These are phyloP conservation scores for Babesia ovis DNA, from an alignment of 169 alveolate genomes.

Conservation along the genomic window DNA sequence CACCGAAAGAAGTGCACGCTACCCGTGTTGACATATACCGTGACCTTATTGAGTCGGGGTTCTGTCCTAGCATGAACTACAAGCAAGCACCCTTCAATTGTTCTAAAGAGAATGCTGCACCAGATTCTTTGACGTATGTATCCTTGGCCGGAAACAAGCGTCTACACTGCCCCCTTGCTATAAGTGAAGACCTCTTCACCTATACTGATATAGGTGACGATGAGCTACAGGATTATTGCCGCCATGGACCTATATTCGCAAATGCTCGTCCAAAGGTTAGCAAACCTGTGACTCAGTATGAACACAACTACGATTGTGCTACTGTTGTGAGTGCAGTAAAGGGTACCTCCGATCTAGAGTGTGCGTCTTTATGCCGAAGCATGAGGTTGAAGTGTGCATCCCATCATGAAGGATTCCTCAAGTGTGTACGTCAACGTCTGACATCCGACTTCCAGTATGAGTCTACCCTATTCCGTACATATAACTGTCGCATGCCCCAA, in stretches of 20 bases:
- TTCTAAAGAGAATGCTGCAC: background rate
- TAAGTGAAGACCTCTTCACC: background rate
- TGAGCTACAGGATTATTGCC: slow-evolving; percentile 32
- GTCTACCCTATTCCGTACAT: slow-evolving; percentile 3
- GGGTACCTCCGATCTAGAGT: background rate
- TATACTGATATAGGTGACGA: slow-evolving; percentile 3
- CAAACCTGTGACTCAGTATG: slow-evolving; percentile 5
- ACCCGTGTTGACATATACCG: slow-evolving; percentile 2
- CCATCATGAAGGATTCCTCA: slow-evolving; percentile 11
- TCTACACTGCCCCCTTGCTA: slow-evolving; percentile 52
- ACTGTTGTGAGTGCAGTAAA: background rate
- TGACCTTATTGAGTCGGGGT: slow-evolving; percentile 41
- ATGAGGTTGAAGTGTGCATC: slow-evolving; percentile 8
- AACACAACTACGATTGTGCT: slow-evolving; percentile 27
- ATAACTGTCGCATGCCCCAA: slow-evolving; percentile 37
- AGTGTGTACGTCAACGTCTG: slow-evolving; percentile 29
- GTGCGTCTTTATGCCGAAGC: background rate
- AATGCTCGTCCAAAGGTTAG: background rate
- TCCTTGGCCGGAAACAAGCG: slow-evolving; percentile 36
- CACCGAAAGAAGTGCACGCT: slow-evolving; percentile 34
- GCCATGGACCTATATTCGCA: slow-evolving; percentile 39
- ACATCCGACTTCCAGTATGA: background rate
- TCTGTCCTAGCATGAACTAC: slow-evolving; percentile 47
- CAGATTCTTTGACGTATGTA: slow-evolving; percentile 38
- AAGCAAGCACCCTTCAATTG: background rate